These are phyloP conservation scores for Mentha longifolia DNA, from an alignment of 257 asterid species.

Conservation along the genomic window DNA sequence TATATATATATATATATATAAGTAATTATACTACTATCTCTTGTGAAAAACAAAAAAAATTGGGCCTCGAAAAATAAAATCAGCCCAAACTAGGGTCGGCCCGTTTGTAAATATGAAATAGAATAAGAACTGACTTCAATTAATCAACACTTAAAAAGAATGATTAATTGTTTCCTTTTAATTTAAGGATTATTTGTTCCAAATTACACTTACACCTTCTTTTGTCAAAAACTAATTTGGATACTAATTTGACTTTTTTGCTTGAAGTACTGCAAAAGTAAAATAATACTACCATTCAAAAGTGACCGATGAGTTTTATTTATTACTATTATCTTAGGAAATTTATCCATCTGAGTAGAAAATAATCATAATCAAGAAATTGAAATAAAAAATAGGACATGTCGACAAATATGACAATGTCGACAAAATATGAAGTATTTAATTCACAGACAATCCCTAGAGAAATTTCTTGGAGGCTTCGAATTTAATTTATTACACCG, in stretches of 20 bases:
- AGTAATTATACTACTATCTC: too few species aligned
- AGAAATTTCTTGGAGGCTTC: slow-evolving; percentile 23
- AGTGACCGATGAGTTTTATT: neutral
- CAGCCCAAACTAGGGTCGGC: neutral
- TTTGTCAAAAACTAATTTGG: too few species aligned
- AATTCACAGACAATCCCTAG: neutral
- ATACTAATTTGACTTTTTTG: too few species aligned
- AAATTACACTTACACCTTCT: neutral
- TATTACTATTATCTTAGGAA: neutral
- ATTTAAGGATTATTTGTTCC: too few species aligned
- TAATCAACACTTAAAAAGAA: neutral
- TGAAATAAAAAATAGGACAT: neutral
- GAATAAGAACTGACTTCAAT: neutral
- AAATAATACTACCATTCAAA: too few species aligned
- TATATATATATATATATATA: too few species aligned
- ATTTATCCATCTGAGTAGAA: neutral
- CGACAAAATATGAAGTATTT: too few species aligned
- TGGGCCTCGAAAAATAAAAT: neutral
- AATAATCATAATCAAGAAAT: neutral
- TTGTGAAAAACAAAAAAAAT: too few species aligned
- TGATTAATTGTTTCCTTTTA: neutral
- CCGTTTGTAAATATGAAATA: neutral
- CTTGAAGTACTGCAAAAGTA: too few species aligned
- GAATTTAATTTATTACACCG: too few species aligned
- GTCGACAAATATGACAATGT: neutral